These are phyloP conservation scores for Lasiosphaeria miniovina DNA, from an alignment of 495 filamentous ascomycete species.

Conservation along the genomic window DNA sequence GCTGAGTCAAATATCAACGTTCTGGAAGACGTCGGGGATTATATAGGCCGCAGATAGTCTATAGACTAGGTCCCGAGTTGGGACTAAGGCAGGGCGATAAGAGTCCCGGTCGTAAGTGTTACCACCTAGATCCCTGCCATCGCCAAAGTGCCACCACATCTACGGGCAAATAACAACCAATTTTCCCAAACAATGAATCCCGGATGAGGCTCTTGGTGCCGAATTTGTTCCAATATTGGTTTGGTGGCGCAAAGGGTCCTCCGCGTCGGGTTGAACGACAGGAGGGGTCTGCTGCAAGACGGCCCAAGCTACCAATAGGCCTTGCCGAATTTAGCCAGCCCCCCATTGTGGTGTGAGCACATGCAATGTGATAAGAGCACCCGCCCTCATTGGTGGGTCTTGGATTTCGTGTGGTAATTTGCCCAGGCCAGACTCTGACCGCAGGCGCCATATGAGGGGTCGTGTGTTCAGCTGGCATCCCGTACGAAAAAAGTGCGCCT, in stretches of 20 bases:
- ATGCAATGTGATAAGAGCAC: constrained; percentile 31
- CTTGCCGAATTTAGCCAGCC: constrained; percentile 15
- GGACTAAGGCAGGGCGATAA: too few species aligned
- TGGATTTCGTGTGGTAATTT: constrained; percentile 27
- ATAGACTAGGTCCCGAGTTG: neutral
- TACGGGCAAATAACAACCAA: too few species aligned
- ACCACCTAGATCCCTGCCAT: too few species aligned
- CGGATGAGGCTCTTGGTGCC: constrained; percentile 27
- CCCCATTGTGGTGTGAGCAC: constrained; percentile 19
- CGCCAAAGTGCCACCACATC: too few species aligned
- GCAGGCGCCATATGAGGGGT: constrained; percentile 24
- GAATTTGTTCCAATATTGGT: constrained; percentile 4
- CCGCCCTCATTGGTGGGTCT: constrained; percentile 23
- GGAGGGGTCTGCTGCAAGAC: constrained; percentile 27
- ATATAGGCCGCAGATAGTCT: neutral
- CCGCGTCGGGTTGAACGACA: constrained; percentile 18
- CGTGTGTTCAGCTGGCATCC: constrained; percentile 15
- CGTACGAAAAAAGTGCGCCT: constrained; percentile 8
- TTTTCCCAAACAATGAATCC: neutral
- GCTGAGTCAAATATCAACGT: too few species aligned
- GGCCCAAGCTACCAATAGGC: constrained; percentile 24
- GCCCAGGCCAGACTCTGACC: constrained; percentile 19
- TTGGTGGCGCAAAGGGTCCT: constrained; percentile 20
- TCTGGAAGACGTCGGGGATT: too few species aligned
- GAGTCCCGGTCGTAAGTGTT: too few species aligned